phyloP scores from a whole-genome alignment of 257 asterid genomes.

The Solanum rostratum region DNA sequence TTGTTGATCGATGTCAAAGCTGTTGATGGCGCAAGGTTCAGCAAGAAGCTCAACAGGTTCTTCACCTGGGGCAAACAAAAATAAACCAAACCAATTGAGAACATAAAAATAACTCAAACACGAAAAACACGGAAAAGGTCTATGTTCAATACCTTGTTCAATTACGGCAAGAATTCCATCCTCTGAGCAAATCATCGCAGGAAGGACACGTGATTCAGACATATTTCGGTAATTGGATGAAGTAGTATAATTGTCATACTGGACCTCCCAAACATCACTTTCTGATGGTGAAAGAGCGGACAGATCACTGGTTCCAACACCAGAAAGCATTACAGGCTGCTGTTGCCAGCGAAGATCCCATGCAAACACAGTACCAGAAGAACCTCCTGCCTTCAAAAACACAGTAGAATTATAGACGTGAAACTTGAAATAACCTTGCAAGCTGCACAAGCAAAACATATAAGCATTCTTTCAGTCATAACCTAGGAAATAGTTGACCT shows the following conservation, averaged over 20 bases:
- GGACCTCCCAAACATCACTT: constrained; percentile 93
- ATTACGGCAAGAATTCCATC: constrained; percentile 83
- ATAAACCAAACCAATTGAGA: constrained; percentile 4
- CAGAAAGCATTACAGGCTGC: constrained; percentile 54
- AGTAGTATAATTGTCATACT: constrained; percentile 61
- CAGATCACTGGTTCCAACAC: constrained; percentile 28
- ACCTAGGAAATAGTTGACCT: neutral
- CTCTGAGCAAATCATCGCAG: constrained; percentile 94
- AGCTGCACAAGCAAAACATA: neutral
- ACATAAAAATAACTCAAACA: neutral
- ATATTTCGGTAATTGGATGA: constrained; percentile 40
- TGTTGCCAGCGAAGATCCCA: constrained; percentile 91
- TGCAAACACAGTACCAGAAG: constrained; percentile 83
- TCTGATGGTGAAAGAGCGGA: constrained; percentile 41
- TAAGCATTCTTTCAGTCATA: neutral
- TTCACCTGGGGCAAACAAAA: constrained; percentile 39
- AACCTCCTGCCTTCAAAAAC: constrained; percentile 87
- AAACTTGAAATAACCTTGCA: neutral
- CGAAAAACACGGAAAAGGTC: neutral
- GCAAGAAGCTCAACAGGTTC: constrained; percentile 72
- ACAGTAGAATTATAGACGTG: constrained; percentile 3
- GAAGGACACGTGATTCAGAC: constrained; percentile 60
- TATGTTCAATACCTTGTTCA: constrained; percentile 51
- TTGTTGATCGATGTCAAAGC: constrained; percentile 78
- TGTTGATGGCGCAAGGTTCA: constrained; percentile 87